Conservation (phyloP, 2,329 filamentous ascomycete species). For the Exophiala lecanii-corni region DNA sequence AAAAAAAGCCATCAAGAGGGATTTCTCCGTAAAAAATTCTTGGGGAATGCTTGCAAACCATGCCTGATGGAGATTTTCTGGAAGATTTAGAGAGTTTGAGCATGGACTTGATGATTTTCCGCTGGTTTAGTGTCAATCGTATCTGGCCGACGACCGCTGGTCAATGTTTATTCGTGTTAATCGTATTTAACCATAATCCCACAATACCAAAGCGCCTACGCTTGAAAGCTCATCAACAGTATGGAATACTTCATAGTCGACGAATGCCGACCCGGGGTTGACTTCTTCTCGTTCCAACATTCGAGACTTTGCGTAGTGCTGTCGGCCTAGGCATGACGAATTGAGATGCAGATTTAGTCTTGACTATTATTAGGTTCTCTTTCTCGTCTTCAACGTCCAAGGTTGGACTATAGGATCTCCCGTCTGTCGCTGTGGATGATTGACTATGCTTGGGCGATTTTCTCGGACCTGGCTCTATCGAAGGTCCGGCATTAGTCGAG, state of each 20-base stretch:
- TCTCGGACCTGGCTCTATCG: constrained; percentile 23
- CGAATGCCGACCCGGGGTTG: constrained; percentile 23
- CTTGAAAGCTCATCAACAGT: no score
- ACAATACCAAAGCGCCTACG: no score
- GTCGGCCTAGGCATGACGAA: constrained; percentile 6
- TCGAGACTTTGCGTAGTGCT: constrained; percentile 14
- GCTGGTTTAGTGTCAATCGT: no score
- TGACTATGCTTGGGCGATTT: constrained; percentile 36
- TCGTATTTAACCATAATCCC: no score
- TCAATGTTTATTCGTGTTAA: no score
- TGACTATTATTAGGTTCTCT: constrained; percentile 6
- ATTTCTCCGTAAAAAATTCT: no score
- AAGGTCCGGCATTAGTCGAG: background rate
- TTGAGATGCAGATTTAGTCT: constrained; percentile 4
- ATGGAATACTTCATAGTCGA: constrained; percentile 19
- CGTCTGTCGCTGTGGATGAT: constrained; percentile 25
- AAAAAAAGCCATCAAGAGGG: no score
- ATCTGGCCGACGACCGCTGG: no score
- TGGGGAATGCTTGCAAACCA: no score
- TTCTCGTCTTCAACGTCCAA: constrained; percentile 30
- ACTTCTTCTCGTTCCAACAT: constrained; percentile 8
- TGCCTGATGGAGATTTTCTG: no score
- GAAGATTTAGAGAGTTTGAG: no score
- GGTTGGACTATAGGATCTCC: constrained; percentile 10
- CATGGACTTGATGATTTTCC: no score